phyloP scores from a whole-genome alignment of 176 grass and related monocot genomes.

The Panicum miliaceum region DNA sequence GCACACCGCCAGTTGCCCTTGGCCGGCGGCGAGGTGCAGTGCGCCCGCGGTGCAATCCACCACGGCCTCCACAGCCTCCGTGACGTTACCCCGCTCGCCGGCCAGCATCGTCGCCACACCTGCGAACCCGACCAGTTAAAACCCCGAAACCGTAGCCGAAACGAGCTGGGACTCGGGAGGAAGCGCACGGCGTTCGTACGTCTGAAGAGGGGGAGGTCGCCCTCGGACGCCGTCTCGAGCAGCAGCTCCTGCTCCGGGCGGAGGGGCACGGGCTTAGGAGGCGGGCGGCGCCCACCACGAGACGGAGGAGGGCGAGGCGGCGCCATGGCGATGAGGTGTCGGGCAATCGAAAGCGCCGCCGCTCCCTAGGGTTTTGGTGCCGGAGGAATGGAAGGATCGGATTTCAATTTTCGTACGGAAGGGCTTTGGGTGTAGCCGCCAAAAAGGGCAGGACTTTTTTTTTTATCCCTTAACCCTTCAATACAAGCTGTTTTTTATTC shows the following conservation, averaged over 20 bases:
- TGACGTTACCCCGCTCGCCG: background rate
- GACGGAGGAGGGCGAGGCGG: background rate
- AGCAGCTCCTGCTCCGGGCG: slow-evolving; percentile 23
- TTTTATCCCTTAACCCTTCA: no score
- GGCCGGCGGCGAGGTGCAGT: background rate
- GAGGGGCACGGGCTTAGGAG: background rate
- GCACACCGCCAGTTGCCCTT: background rate
- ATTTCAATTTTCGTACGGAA: background rate
- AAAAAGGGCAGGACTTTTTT: no score
- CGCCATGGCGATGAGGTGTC: background rate
- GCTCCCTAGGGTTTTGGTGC: background rate
- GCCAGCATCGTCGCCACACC: slow-evolving; percentile 1
- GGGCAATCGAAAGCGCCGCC: background rate
- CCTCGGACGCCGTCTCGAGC: slow-evolving; percentile 4
- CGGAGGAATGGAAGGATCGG: background rate
- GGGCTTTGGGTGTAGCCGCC: no score
- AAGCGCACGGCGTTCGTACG: background rate
- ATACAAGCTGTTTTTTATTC: no score
- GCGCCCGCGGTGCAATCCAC: slow-evolving; percentile 2
- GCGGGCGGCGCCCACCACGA: background rate
- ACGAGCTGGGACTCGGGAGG: background rate
- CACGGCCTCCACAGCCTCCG: background rate
- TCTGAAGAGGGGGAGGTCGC: slow-evolving; percentile 23
- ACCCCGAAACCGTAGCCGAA: background rate
- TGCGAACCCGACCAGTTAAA: background rate